phyloP scores from a whole-genome alignment of 1,139 yeast species.

The Tardiomyces depauwii region DNA sequence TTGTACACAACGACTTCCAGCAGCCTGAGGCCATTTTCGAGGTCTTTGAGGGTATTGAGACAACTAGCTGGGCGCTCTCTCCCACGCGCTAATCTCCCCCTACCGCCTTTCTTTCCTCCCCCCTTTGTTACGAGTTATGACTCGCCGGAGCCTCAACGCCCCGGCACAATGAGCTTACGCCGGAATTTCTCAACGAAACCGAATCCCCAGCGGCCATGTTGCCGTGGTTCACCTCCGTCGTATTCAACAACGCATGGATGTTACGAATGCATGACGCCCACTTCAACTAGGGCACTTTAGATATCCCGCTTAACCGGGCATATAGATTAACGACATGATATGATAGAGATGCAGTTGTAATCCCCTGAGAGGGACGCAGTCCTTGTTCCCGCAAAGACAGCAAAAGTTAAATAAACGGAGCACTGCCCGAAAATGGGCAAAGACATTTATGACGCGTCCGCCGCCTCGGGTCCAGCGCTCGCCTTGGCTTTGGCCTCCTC shows the following conservation, averaged over 20 bases:
- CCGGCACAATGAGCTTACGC: not conserved
- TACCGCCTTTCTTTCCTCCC: too few species aligned
- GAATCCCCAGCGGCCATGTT: not conserved
- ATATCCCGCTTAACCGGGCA: too few species aligned
- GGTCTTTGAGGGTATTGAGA: constrained; percentile 16
- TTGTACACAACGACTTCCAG: constrained; percentile 77
- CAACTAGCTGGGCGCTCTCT: not conserved
- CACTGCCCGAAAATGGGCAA: too few species aligned
- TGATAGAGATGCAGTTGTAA: too few species aligned
- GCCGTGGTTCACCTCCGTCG: not conserved
- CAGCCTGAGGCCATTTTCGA: constrained; percentile 25
- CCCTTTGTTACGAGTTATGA: not conserved
- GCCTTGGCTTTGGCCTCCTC: too few species aligned
- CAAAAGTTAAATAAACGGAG: too few species aligned
- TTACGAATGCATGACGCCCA: not conserved
- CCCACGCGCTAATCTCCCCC: not conserved
- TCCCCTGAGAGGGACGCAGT: too few species aligned
- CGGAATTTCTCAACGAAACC: not conserved
- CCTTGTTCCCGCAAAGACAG: too few species aligned
- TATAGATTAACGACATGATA: too few species aligned
- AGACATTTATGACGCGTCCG: too few species aligned
- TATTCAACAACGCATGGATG: not conserved
- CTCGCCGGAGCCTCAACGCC: not conserved
- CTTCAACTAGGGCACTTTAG: too few species aligned
- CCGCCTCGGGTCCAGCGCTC: too few species aligned